phyloP scores from a whole-genome alignment of 768 basidiomycete genomes.

The Cyathus striatus region DNA sequence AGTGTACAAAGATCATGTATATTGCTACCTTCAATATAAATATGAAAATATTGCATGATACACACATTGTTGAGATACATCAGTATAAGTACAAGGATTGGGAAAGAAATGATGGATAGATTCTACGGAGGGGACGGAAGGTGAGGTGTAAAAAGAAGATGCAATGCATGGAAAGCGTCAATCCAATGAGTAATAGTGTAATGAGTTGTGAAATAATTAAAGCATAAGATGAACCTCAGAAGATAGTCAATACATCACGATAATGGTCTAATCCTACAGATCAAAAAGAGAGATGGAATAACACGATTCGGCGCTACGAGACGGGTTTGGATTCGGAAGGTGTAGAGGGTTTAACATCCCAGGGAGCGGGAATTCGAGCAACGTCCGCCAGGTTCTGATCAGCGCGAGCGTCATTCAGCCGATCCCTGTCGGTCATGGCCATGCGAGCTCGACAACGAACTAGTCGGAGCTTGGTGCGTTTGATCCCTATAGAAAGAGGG shows the following conservation, averaged over 20 bases:
- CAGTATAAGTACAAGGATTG: conserved; percentile 6
- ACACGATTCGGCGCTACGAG: neutral
- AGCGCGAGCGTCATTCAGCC: conserved; percentile 69
- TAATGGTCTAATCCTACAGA: conserved; percentile 2
- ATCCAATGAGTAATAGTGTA: neutral
- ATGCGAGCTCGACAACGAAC: conserved; percentile 72
- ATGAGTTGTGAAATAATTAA: conserved; percentile 1
- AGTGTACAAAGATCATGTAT: too few relatives aligned
- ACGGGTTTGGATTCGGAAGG: neutral
- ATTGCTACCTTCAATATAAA: too few relatives aligned
- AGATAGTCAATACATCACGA: neutral
- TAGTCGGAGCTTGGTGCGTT: conserved; percentile 79
- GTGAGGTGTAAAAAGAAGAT: too few relatives aligned
- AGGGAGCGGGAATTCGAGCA: conserved; percentile 65
- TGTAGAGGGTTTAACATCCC: conserved; percentile 46
- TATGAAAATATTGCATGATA: neutral
- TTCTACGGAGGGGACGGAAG: too few relatives aligned
- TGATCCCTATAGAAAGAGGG: too few relatives aligned
- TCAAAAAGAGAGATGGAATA: conserved; percentile 1
- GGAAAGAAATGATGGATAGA: neutral
- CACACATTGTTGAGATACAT: conserved; percentile 1
- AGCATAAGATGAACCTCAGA: neutral
- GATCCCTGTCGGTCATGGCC: conserved; percentile 70
- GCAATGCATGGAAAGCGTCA: neutral
- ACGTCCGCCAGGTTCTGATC: conserved; percentile 79